These are phyloP conservation scores for Cryptosporidium meleagridis DNA, from an alignment of 169 alveolate genomes.

Conservation along the genomic window DNA sequence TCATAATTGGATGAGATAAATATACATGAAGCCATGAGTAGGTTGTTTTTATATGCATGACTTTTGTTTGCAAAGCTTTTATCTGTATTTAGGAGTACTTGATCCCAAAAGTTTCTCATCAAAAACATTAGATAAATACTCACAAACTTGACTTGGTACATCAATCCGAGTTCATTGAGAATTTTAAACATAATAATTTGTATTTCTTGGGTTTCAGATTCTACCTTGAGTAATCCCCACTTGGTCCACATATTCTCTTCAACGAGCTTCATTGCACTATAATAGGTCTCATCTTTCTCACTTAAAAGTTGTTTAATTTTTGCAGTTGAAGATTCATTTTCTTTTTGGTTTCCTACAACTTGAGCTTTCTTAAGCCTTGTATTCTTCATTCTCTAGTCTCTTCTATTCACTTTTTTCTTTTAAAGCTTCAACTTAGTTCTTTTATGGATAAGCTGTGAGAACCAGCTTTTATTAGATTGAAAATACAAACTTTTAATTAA, in stretches of 20 bases:
- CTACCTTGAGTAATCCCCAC: background rate
- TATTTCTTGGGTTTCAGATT: background rate
- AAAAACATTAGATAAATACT: conserved; percentile 37
- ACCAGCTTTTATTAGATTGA: background rate
- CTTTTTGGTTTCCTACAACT: background rate
- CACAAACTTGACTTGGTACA: conserved; percentile 29
- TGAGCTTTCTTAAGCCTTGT: background rate
- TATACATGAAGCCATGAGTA: conserved; percentile 16
- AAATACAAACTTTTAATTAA: background rate
- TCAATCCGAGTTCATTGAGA: background rate
- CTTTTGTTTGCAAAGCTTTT: conserved; percentile 4
- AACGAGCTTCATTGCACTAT: conserved; percentile 9
- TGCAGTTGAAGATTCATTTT: too few species aligned
- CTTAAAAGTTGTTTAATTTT: background rate
- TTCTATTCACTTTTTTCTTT: too few species aligned
- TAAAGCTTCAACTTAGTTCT: background rate
- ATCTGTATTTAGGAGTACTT: background rate
- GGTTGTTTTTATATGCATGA: background rate
- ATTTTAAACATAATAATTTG: conserved; percentile 8
- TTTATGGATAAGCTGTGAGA: background rate
- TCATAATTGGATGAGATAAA: conserved; percentile 46
- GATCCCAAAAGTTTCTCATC: conserved; percentile 28
- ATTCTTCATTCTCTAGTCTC: background rate
- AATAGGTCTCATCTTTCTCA: background rate
- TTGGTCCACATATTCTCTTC: conserved; percentile 18